These are phyloP conservation scores for Colletotrichum sp. DNA, from an alignment of 2,329 filamentous ascomycete genomes.

Conservation along the genomic window DNA sequence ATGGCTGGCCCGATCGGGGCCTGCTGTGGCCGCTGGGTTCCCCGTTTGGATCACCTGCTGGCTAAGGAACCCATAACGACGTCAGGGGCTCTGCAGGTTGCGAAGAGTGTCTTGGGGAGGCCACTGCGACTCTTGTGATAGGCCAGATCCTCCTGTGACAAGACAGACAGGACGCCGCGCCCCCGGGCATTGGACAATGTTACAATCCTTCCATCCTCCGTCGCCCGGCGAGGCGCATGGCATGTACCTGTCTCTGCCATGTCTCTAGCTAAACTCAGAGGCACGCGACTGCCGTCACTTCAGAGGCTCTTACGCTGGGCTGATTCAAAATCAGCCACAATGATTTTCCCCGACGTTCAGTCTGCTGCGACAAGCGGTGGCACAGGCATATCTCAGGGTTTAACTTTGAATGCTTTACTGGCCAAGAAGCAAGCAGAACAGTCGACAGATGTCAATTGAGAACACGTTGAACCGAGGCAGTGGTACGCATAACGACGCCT, in stretches of 20 bases:
- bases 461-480: background rate
- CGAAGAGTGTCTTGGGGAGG: background rate
- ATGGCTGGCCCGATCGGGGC: conserved; percentile 7
- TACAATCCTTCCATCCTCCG: background rate
- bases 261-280: background rate
- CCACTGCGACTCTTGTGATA: background rate
- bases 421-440: background rate
- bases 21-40: background rate
- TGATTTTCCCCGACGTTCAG: background rate
- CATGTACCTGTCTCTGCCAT: background rate
- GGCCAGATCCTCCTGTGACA: background rate
- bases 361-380: background rate
- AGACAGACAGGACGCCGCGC: background rate
- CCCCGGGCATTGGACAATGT: background rate
- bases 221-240: background rate
- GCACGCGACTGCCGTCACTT: background rate
- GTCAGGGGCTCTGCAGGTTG: conserved; percentile 8
- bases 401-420: background rate
- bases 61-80: background rate
- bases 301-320: background rate
- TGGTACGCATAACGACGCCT: background rate
- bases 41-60: background rate
- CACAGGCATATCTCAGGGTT: background rate
- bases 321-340: background rate
- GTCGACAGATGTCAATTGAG: background rate